These are phyloP conservation scores for Davidsoniella virescens DNA, from an alignment of 2,329 filamentous ascomycete genomes.

Conservation along the genomic window DNA sequence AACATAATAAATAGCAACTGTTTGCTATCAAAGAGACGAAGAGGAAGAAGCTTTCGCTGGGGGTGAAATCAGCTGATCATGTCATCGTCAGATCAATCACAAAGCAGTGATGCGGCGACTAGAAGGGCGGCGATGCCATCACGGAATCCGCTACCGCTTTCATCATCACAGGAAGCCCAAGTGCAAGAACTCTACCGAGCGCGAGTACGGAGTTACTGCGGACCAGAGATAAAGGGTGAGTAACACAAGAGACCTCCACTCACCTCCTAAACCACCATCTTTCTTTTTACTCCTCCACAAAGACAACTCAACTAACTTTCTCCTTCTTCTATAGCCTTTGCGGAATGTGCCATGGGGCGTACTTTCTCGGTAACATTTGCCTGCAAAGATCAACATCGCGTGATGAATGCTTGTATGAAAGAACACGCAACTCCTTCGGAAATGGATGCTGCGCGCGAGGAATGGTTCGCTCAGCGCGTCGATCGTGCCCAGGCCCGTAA, in stretches of 20 bases:
- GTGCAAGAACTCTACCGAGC: conserved; percentile 69
- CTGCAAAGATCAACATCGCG: conserved; percentile 61
- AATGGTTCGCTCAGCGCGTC: conserved; percentile 74
- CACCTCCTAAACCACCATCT: not conserved
- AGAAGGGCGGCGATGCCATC: conserved; percentile 32
- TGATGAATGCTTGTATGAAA: conserved; percentile 93
- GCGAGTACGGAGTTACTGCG: conserved; percentile 60
- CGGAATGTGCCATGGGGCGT: conserved; percentile 69
- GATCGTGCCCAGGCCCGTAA: conserved; percentile 54
- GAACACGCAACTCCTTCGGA: conserved; percentile 68
- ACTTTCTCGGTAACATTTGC: conserved; percentile 79
- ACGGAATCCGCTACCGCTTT: conserved; percentile 69
- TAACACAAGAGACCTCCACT: not conserved
- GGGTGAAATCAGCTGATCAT: too few species aligned
- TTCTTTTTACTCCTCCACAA: not conserved
- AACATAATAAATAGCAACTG: too few species aligned
- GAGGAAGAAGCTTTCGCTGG: too few species aligned
- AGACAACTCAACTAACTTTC: not conserved
- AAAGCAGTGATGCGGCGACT: too few species aligned
- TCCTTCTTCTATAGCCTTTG: conserved; percentile 51
- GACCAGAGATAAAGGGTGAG: conserved; percentile 60
- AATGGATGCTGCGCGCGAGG: conserved; percentile 74
- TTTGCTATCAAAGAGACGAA: too few species aligned
- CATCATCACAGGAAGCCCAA: conserved; percentile 64
- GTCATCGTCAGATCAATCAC: too few species aligned